Evolutionary conservation across 805 yeast genomes (phyloP), one percentile per base, ranked within the genome.

Genomic region (Wickerhamiella parazyma): DNA sequence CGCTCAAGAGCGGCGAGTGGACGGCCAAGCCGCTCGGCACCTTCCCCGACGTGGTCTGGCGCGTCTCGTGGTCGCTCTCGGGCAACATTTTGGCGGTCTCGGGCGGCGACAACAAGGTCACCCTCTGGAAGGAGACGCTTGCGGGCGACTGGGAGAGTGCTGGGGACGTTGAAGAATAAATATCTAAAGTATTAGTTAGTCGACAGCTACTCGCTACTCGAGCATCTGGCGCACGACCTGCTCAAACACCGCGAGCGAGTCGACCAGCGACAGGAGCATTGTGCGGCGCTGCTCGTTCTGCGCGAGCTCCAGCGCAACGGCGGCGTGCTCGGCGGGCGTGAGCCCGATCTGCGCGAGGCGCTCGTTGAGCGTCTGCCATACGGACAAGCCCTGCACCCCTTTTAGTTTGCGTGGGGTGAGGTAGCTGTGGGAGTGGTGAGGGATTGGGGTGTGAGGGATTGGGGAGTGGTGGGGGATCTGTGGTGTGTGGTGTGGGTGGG

Each of bases 41-140:
- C 59, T 91, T 91, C 72, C 91, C 95, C 12, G 98, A 91, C 60
- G 96, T 87, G 21, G 83, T 93, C 54, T 91, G 98, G 98, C 78
- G 96, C 62, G 94, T 94, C 39, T 79, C 93, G 53, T 91, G 98
- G 98, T 85, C 96, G 10, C 70, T 87, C 53, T 80, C 94, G 38
- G 99, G 99, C 43, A 91, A 91, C 61, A 78, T 91, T 24, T 72
- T 91, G 54, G 99, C 99, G 4, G 81, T 91, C 35, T 77, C 91
- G 39, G 95, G 96, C 38, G 97, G 97, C 44, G 97, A 91, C 62
- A 87, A 87, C 63, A 85, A 82, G 65, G 89, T 91, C 36, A 85
- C 95, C 25, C 72, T 91, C 61, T 91, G 97, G 97, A 87, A 86
- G 65, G 98, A 91, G 65, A 84, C 79, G 58, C 69, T 87, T 51